Evolutionary conservation across 371 early-diverging fungal genomes (phyloP).

Genomic region (Actinomortierella wolfii): DNA sequence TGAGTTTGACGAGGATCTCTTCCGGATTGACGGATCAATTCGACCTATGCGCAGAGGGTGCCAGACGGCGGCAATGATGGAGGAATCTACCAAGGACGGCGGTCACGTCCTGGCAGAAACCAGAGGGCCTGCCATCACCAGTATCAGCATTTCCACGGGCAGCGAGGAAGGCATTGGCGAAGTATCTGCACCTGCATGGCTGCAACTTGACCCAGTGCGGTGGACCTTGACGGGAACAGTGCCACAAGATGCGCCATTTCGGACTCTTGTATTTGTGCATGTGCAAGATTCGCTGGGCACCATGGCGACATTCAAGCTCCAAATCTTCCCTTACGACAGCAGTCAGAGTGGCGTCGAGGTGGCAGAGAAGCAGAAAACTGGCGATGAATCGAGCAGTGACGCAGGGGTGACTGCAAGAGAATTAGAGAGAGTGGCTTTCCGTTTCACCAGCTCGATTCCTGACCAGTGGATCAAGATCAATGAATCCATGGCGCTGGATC

Average conservation of each 20-base stretch:
- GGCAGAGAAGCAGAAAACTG: too few relatives aligned
- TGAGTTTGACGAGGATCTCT: slow-evolving; percentile 8
- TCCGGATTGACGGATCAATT: slow-evolving; percentile 15
- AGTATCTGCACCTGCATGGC: slow-evolving; percentile 8
- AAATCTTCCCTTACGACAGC: slow-evolving; percentile 5
- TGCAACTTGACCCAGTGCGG: slow-evolving; percentile 4
- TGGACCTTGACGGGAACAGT: slow-evolving; percentile 8
- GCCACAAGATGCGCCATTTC: slow-evolving; percentile 1
- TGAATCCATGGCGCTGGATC: slow-evolving; percentile 4
- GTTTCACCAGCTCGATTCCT: slow-evolving; percentile 3
- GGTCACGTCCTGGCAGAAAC: too few relatives aligned
- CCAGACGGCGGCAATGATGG: too few relatives aligned
- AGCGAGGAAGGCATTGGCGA: too few relatives aligned
- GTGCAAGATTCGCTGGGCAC: slow-evolving; percentile 9
- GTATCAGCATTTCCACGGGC: too few relatives aligned
- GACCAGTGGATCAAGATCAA: slow-evolving; percentile 17
- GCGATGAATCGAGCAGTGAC: too few relatives aligned
- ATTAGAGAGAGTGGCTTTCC: not conserved
- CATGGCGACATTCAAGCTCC: slow-evolving; percentile 6
- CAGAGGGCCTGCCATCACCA: too few relatives aligned
- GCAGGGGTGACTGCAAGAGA: not conserved
- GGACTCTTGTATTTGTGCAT: slow-evolving; percentile 2
- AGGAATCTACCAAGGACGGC: too few relatives aligned
- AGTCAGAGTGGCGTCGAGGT: too few relatives aligned
- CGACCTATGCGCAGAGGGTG: slow-evolving; percentile 2